Evolutionary conservation across 2,329 filamentous ascomycete genomes (phyloP).

Genomic region (Septoria petroselini): DNA sequence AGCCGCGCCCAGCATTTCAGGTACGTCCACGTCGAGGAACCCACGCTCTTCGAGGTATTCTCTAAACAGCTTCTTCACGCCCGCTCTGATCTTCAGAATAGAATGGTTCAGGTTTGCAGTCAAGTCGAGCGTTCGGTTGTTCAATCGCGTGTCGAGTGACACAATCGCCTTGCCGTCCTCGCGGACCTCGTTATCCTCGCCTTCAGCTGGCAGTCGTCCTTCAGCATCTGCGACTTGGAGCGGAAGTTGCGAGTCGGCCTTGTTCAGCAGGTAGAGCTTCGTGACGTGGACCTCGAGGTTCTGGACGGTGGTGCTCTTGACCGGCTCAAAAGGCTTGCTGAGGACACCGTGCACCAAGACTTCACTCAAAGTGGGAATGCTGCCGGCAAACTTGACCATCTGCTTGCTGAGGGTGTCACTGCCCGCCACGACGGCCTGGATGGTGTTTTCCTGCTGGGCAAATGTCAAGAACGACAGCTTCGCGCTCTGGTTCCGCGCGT

Average conservation of each 20-base stretch:
- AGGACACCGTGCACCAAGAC: constrained; percentile 77
- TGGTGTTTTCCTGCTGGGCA: constrained; percentile 68
- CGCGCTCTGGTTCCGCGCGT: constrained; percentile 80
- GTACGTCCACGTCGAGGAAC: constrained; percentile 83
- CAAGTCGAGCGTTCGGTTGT: constrained; percentile 91
- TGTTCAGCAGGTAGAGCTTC: constrained; percentile 75
- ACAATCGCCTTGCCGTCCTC: constrained; percentile 65
- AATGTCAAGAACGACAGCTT: constrained; percentile 91
- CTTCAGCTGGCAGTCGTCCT: constrained; percentile 48
- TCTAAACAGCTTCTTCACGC: constrained; percentile 67
- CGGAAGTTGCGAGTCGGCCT: constrained; percentile 58
- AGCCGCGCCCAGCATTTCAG: constrained; percentile 82
- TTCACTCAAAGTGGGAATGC: constrained; percentile 72
- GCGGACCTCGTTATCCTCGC: constrained; percentile 45
- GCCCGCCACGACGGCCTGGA: constrained; percentile 69
- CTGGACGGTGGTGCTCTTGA: constrained; percentile 80
- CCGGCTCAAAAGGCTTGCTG: constrained; percentile 76
- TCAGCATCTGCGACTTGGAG: constrained; percentile 57
- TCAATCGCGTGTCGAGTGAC: constrained; percentile 76
- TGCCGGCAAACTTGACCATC: constrained; percentile 91
- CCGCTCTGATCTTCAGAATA: constrained; percentile 68
- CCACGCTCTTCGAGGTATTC: constrained; percentile 72
- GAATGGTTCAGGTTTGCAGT: constrained; percentile 88
- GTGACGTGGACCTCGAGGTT: constrained; percentile 82
- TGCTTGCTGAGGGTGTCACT: constrained; percentile 61